phyloP scores from a whole-genome alignment of 441 rosid genomes.

The Croton laevigatus region DNA sequence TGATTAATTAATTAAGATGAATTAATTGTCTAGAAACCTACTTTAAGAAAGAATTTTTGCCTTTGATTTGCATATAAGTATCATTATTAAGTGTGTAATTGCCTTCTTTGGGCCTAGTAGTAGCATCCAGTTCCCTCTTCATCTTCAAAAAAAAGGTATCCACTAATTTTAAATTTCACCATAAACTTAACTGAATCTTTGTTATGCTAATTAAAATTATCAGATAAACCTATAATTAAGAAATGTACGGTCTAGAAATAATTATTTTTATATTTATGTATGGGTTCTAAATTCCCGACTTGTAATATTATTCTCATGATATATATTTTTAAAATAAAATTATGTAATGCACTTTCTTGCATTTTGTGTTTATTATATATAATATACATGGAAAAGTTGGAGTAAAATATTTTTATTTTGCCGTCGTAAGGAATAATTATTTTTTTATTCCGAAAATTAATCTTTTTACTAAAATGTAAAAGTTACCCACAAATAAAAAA shows the following conservation, averaged over 20 bases:
- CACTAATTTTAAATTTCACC: not conserved
- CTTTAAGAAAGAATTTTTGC: constrained; percentile 15
- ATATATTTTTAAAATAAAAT: no score
- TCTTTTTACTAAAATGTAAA: no score
- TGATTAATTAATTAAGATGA: constrained; percentile 5
- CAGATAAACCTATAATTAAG: not conserved
- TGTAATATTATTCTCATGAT: no score
- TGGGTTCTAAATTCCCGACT: no score
- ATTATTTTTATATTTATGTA: no score
- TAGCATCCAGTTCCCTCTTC: constrained; percentile 20
- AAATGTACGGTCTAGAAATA: not conserved
- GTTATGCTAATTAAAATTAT: not conserved
- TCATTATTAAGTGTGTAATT: constrained; percentile 8
- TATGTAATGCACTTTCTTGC: not conserved
- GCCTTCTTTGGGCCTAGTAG: constrained; percentile 15
- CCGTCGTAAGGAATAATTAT: no score
- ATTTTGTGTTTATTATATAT: no score
- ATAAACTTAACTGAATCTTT: not conserved
- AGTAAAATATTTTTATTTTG: no score
- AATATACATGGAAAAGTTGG: not conserved
- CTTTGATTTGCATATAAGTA: constrained; percentile 4
- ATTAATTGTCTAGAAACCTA: not conserved
- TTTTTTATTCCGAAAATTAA: no score
- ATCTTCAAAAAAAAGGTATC: not conserved
- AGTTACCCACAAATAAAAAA: no score